Evolutionary conservation across 225 moss, liverwort and hornwort species (phyloP).

Genomic region (Sphagnum contortum): DNA sequence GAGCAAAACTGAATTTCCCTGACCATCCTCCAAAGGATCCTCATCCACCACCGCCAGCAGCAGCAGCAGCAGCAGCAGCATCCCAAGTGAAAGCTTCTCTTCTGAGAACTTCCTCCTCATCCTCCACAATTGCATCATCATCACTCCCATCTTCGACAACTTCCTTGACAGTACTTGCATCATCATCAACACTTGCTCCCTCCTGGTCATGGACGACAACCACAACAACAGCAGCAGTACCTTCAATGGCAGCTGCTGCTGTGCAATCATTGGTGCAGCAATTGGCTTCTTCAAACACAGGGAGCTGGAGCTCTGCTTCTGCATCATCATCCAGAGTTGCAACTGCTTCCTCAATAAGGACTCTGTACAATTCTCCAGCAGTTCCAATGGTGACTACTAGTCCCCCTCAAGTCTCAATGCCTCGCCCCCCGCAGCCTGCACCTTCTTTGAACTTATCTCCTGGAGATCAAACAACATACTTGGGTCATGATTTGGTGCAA

Average conservation of each 20-base stretch:
- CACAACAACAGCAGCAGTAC: too few relatives aligned
- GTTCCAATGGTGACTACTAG: too few relatives aligned
- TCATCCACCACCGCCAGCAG: too few relatives aligned
- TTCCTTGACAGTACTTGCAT: not conserved
- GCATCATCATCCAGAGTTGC: too few relatives aligned
- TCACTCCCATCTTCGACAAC: not conserved
- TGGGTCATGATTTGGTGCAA: not conserved
- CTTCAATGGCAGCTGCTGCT: too few relatives aligned
- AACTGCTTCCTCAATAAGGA: too few relatives aligned
- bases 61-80: too few relatives aligned
- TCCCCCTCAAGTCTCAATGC: not conserved
- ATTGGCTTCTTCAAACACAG: too few relatives aligned
- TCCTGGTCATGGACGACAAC: not conserved
- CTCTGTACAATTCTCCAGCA: too few relatives aligned
- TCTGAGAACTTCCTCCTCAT: slow-evolving; percentile 3
- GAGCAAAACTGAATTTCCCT: slow-evolving; percentile 53
- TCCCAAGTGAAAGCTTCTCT: too few relatives aligned
- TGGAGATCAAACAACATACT: not conserved
- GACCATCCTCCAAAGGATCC: slow-evolving; percentile 21
- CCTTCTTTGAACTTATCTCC: not conserved
- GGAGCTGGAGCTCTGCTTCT: too few relatives aligned
- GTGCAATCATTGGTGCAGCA: too few relatives aligned
- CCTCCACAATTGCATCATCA: slow-evolving; percentile 7
- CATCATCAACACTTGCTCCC: not conserved
- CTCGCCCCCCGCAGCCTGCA: slow-evolving; percentile 2